Base-by-base conservation (phyloP, 2,329 filamentous ascomycete species). In the Xylaria sp. region DNA sequence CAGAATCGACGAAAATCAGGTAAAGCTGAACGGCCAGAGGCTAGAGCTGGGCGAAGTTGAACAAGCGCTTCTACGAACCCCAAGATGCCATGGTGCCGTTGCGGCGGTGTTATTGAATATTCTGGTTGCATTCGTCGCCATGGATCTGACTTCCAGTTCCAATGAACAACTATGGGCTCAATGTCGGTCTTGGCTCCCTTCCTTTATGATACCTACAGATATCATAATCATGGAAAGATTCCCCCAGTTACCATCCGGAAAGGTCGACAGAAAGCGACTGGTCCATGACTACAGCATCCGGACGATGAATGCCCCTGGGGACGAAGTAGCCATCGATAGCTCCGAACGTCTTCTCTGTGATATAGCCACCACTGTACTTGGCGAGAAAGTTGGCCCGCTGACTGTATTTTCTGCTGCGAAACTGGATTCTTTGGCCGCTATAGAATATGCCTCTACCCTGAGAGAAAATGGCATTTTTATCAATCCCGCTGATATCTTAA, bases 21-120 rank as follows among this genome's bases (percentile, higher is more conserved):
- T 97, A 53, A 97, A 97, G 76, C 81, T 97, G 7, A 85, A 92
- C 56, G 93, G 93, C 1, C 93, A 96, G 75, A 84, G 92, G 51
- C 85, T 96, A 53, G 91, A 95, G 71, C 84, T 95, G 4, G 91
- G 91, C 0, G 92, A 94, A 71, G 82, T 93, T 19, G 91, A 94
- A 72, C 86, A 92, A 68, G 89, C 86, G 0, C 82, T 89, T 2
- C 81, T 89, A 46, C 84, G 84, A 57, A 83, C 86, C 0, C 72
- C 79, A 0, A 85, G 85, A 0, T 88, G 92, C 49, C 87, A 89
- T 64, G 84, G 84, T 49, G 88, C 87, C 1, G 83, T 89, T 14
- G 91, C 88, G 1, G 82, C 87, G 25, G 87, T 96, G 1, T 78
- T 92, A 28, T 80, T 84, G 2, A 87, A 89, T 6, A 84, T 83